A percentile compares a stretch with the other conserved stretches of the same genome.
These are phyloP conservation scores for Saccharomycopsis fodiens DNA, from an alignment of 805 yeast genomes.

Conservation along the genomic window DNA sequence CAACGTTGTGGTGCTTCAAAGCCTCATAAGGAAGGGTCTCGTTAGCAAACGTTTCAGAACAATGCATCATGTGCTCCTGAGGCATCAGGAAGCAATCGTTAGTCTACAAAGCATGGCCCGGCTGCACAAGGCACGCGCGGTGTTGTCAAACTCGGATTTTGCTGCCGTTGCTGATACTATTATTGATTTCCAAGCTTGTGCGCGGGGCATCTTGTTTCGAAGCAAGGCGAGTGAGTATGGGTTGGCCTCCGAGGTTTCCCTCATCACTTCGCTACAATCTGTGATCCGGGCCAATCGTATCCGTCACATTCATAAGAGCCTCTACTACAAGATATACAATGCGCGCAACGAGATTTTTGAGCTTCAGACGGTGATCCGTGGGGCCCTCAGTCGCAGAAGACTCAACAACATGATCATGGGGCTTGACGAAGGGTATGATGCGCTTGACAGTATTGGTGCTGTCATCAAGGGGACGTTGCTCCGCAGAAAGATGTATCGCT, in stretches of 20 bases:
- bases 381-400: conserved; percentile 36
- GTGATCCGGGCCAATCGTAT: conserved; percentile 28
- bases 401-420: conserved; percentile 36
- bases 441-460: conserved; percentile 34
- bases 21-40: conserved; percentile 32
- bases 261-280: conserved; percentile 29
- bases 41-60: conserved; percentile 27
- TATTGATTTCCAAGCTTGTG: conserved; percentile 4
- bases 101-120: conserved; percentile 12
- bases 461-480: conserved; percentile 36
- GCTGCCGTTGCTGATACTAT: conserved; percentile 1
- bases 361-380: conserved; percentile 38
- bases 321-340: conserved; percentile 8
- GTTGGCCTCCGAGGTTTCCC: conserved; percentile 9
- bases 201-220: conserved; percentile 1
- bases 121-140: conserved; percentile 1
- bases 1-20: conserved; percentile 23
- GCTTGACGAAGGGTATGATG: conserved; percentile 32
- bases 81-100: neutral
- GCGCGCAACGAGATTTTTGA: conserved; percentile 23
- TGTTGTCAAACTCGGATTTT: neutral
- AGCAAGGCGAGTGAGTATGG: conserved; percentile 5
- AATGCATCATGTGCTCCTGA: conserved; percentile 3
- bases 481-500: conserved; percentile 26
- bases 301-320: conserved; percentile 22